Conservation (phyloP, 768 basidiomycete species). For the Mycena rebaudengoi region DNA sequence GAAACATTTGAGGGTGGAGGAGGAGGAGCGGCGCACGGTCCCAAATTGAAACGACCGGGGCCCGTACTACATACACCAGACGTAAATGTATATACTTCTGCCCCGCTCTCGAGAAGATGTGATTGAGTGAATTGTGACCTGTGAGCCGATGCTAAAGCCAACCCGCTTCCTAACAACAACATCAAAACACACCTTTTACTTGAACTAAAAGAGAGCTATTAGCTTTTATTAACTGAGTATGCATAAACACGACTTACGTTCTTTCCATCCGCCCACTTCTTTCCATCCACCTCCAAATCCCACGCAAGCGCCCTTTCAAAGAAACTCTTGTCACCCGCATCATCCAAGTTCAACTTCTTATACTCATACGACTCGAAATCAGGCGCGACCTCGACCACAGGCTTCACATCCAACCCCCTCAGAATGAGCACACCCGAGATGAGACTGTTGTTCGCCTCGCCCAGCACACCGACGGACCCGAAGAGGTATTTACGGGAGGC, state of each 20-base stretch:
- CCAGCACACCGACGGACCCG: slow-evolving; percentile 92
- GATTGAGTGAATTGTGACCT: too few relatives aligned
- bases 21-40: too few relatives aligned
- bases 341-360: slow-evolving; percentile 77
- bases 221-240: too few relatives aligned
- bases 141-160: too few relatives aligned
- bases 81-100: too few relatives aligned
- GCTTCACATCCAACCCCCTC: slow-evolving; percentile 77
- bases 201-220: too few relatives aligned
- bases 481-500: slow-evolving; percentile 96
- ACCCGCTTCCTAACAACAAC: too few relatives aligned
- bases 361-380: slow-evolving; percentile 91
- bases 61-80: too few relatives aligned
- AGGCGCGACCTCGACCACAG: slow-evolving; percentile 81
- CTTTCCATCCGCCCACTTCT: slow-evolving; percentile 91
- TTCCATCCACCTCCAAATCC: slow-evolving; percentile 88
- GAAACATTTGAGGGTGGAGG: neutral
- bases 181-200: too few relatives aligned
- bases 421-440: slow-evolving; percentile 84
- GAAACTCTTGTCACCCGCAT: slow-evolving; percentile 82
- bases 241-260: too few relatives aligned
- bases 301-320: slow-evolving; percentile 93
- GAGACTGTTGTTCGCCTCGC: slow-evolving; percentile 75
- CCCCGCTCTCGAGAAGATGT: too few relatives aligned
- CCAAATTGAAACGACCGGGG: too few relatives aligned